Percentiles rank a stretch among this genome's conserved stretches.
Evolutionary conservation across 257 asterid species (phyloP).

Genomic region (Nyctanthes arbortristis): DNA sequence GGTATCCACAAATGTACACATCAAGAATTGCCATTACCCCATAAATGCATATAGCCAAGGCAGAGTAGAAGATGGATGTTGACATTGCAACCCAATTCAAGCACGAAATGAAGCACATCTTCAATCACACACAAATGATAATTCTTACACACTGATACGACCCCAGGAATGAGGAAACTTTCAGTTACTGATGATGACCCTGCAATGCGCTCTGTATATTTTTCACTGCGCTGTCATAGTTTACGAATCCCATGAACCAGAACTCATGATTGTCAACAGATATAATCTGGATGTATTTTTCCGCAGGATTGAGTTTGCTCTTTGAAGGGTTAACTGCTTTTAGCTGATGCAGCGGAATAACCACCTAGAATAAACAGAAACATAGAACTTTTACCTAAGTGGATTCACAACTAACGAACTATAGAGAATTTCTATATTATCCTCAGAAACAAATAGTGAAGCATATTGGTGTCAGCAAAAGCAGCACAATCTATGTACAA

Average conservation of each 20-base stretch:
- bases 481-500: too few relatives aligned
- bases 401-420: not conserved
- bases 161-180: not conserved
- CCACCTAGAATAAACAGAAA: conserved; percentile 48
- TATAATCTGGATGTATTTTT: conserved; percentile 82
- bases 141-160: not conserved
- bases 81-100: not conserved
- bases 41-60: not conserved
- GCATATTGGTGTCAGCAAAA: not conserved
- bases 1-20: not conserved
- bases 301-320: conserved; percentile 69
- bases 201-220: conserved; percentile 53
- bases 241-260: conserved; percentile 95
- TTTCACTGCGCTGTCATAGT: conserved; percentile 79
- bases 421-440: not conserved
- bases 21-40: not conserved
- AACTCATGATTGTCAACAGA: conserved; percentile 87
- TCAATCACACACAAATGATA: not conserved
- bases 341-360: conserved; percentile 71
- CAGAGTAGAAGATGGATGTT: not conserved
- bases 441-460: not conserved
- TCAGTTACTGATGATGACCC: conserved; percentile 26
- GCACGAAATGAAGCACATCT: not conserved
- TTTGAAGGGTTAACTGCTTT: conserved; percentile 74
- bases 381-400: conserved; percentile 7